Base-by-base conservation (phyloP, 2,329 filamentous ascomycete species). In the Fusarium cyanostomum region DNA sequence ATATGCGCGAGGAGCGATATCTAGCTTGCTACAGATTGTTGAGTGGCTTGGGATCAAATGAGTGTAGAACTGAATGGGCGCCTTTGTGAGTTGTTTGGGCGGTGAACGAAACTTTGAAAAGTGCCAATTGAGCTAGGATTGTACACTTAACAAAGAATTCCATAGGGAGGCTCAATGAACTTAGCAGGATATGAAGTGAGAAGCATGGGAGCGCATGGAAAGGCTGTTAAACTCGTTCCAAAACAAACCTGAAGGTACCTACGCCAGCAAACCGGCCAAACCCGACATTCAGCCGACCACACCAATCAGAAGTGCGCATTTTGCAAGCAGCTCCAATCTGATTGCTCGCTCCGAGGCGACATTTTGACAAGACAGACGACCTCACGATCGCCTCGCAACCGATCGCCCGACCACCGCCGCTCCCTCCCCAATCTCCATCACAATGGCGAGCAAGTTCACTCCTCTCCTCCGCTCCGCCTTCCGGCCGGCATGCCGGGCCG, bases 391-490 rank as follows among this genome's bases (percentile, higher is more conserved):
- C 59, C 56, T 55, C 58, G 50, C 56, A 56, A 44, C 57, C 66
- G 61, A 62, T 56, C 61, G 52, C 64, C 44, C 61, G 44, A 60
- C 63, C 33, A 64, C 49, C 12, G 31, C 42, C 62, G 50, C 58
- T 43, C 56, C 62, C 38, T 15, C 51, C 51, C 24, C 12, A 50
- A 7, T 18, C 15, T 39, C 26, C 50, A 28, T 55, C 68, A 71
- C 68, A 73, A 96, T 97, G 93, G 91, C 92, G 77, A 94, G 90
- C 78, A 94, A 90, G 83, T 81, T 96, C 75, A 85, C 89, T 60
- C 90, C 92, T 43, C 84, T 89, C 73, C 82, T 92, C 79, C 86
- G 92, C 79, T 86, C 87, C 72, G 86, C 85, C 75, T 81, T 86
- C 71, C 87, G 91, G 74, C 82, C 87, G 68, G 80, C 84, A 69